Evolutionary conservation across 768 basidiomycete species (phyloP).

Genomic region (Tylopilus subfusipes): DNA sequence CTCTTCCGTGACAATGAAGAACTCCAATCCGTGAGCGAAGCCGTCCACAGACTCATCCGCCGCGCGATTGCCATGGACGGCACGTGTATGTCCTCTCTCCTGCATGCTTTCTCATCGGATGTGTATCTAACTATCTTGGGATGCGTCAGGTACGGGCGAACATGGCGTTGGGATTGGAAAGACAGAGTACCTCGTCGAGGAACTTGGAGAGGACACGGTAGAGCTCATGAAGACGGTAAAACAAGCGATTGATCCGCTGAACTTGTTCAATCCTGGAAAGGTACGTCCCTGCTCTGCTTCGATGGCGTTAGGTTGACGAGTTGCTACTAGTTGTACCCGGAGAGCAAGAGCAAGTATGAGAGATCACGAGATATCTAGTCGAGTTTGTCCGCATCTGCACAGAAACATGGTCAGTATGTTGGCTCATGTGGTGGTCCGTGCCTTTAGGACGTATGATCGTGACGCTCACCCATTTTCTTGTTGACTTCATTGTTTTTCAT

Average conservation of each 20-base stretch:
- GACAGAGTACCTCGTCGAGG: slow-evolving; percentile 75
- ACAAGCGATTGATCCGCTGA: slow-evolving; percentile 68
- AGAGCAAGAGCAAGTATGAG: not conserved
- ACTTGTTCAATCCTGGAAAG: slow-evolving; percentile 87
- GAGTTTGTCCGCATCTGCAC: too few species aligned
- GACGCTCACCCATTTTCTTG: too few species aligned
- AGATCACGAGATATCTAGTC: not conserved
- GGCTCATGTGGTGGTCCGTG: too few species aligned
- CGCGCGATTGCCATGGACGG: slow-evolving; percentile 74
- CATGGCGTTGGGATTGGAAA: slow-evolving; percentile 89
- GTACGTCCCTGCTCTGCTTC: slow-evolving; percentile 17
- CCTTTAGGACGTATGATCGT: too few species aligned
- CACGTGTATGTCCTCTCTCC: slow-evolving; percentile 51
- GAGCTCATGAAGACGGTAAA: slow-evolving; percentile 87
- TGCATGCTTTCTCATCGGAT: not conserved
- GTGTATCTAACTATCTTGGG: not conserved
- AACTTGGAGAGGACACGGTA: slow-evolving; percentile 80
- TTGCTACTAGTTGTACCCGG: slow-evolving; percentile 18
- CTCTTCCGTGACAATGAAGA: slow-evolving; percentile 61
- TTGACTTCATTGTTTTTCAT: too few species aligned
- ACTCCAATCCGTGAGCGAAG: slow-evolving; percentile 47
- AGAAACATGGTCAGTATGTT: too few species aligned
- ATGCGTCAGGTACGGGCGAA: slow-evolving; percentile 66
- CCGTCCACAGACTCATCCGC: slow-evolving; percentile 67
- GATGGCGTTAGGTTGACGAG: not conserved